These are phyloP conservation scores for Sarcomyxa edulis DNA, from an alignment of 768 basidiomycete genomes.

Conservation along the genomic window DNA sequence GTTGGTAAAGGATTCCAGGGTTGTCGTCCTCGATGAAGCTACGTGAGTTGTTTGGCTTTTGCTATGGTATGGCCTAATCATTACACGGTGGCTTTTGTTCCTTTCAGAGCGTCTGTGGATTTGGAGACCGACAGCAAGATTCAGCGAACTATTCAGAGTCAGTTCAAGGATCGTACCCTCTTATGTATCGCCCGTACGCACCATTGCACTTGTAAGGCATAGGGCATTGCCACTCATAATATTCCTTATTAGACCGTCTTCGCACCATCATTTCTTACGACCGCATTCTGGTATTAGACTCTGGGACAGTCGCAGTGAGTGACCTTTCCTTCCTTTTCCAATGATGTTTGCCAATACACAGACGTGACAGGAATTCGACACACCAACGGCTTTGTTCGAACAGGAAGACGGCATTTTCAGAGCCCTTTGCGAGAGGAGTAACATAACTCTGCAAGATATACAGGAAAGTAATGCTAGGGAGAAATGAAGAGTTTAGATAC, in stretches of 20 bases:
- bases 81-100: no score
- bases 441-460: constrained; percentile 40
- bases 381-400: constrained; percentile 42
- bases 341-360: background rate
- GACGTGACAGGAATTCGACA: constrained; percentile 48
- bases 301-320: constrained; percentile 47
- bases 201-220: constrained; percentile 20
- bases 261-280: constrained; percentile 77
- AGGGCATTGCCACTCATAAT: background rate
- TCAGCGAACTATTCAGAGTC: constrained; percentile 69
- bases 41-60: no score
- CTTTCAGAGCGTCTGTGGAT: constrained; percentile 68
- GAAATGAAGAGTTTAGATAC: no score
- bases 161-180: constrained; percentile 70
- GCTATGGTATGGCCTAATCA: no score
- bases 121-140: constrained; percentile 79
- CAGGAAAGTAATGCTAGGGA: no score
- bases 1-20: constrained; percentile 67
- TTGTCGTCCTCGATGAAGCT: constrained; percentile 80
- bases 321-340: background rate
- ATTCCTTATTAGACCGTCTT: constrained; percentile 48
- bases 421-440: constrained; percentile 43
- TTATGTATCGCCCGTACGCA: constrained; percentile 78
- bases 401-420: constrained; percentile 37
- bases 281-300: constrained; percentile 63